Base-by-base conservation (phyloP, 1,139 yeast species). In the Lodderomyces parapsilosis region DNA sequence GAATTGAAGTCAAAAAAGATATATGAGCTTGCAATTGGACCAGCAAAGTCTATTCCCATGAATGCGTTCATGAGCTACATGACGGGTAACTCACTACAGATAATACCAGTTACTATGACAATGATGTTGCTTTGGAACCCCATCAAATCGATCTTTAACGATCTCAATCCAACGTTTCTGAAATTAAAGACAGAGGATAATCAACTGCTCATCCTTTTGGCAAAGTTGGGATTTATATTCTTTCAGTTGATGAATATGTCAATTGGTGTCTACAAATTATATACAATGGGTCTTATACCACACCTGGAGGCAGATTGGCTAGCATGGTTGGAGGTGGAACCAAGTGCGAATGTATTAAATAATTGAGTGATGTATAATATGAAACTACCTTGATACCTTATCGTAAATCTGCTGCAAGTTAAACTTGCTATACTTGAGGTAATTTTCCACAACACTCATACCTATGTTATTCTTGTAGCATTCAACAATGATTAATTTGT, bases 51-150 rank as follows among this genome's bases (percentile, higher is more conserved):
- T 19, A 69, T 93, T 23, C 96, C 97, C 4, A 86, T 90, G 95
- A 93, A 89, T 55, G 61, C 86, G 46, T 68, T 89, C 44, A 89
- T 93, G 96, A 82, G 91, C 48, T 93, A 89, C 63, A 88, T 93
- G 90, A 82, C 96, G 2, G 99, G 99, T 25, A 86, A 86, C 56
- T 81, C 96, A 6, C 68, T 93, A 23, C 98, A 93, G 56, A 76
- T 93, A 50, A 90, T 93, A 47, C 94, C 97, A 4, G 85, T 93
- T 44, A 85, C 90, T 65, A 91, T 90, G 88, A 86, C 96, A 0
- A 64, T 87, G 34, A 88, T 86, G 89, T 71, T 93, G 56, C 80
- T 93, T 51, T 77, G 84, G 53, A 83, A 81, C 38, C 96, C 98
- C 0, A 55, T 88, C 34, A 83, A 80, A 55, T 88, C 95, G 27